Base-by-base conservation (phyloP, 73 alveolate genomes). In the Blepharisma stoltei region DNA sequence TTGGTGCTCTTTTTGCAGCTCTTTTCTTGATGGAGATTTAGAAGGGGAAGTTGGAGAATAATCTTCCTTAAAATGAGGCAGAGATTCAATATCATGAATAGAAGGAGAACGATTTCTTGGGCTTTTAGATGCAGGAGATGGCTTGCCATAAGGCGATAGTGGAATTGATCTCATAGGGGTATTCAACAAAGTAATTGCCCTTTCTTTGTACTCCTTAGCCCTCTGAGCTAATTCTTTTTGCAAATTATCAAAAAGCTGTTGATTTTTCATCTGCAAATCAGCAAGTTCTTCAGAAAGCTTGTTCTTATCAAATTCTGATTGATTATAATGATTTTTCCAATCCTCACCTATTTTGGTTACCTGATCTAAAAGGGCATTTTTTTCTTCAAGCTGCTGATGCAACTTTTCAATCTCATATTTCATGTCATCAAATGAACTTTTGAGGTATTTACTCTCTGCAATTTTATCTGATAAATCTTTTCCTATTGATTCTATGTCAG, bases 161-260 rank as follows among this genome's bases (percentile, higher is more conserved):
- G 41, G 41, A 14, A 20, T 52, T 14, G 27, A 14, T 4, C 66
- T 52, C n/a, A 14, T 52, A 1, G 14, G 73, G 5, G 49, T 25
- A 25, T 14, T 60, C 2, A 60, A 47, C 11, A 60, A 14, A 60
- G n/a, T 25, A 2, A 60, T 18, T 14, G 73, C 23, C 23, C 23
- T 60, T 14, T 60, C 73, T 25, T 25, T 60, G 73, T 14, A 60
- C 5, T 60, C 73, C 23, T 25, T 60, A 20, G 73, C 73, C 23
- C 46, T 60, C 46, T 20, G 38, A 60, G 73, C 14, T 14, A 60
- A 8, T 60, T 60, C 73, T 25, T 25, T 60, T 25, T 60, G 46
- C 14, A 60, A 60, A 60, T 14, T 60, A 8, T n/a, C 18, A n/a
- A 60, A 8, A 25, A 60, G 18, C 46, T 60, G 49, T 18, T 60